These are phyloP conservation scores for Morella rubra DNA, from an alignment of 306 rosid species.

Conservation along the genomic window DNA sequence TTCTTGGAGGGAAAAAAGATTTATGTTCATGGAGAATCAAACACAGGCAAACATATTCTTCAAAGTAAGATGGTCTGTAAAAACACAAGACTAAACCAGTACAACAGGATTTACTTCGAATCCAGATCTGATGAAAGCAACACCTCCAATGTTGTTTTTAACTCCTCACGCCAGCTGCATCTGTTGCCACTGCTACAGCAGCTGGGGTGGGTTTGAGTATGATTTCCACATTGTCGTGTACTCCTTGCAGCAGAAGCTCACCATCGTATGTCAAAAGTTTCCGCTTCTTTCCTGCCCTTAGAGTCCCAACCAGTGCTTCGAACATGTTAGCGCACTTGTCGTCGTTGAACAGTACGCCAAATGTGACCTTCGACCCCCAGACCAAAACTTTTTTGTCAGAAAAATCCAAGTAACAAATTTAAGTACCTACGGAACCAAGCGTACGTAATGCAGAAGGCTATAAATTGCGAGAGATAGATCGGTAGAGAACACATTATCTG, in stretches of 20 bases:
- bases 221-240: slow-evolving; percentile 90
- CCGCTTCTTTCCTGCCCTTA: slow-evolving; percentile 83
- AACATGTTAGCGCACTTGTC: slow-evolving; percentile 88
- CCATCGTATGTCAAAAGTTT: slow-evolving; percentile 72
- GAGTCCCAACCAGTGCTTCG: slow-evolving; percentile 92
- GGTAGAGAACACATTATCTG: too few relatives aligned
- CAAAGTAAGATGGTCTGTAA: neutral
- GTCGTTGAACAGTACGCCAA: slow-evolving; percentile 78
- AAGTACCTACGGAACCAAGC: neutral
- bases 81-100: neutral
- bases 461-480: too few relatives aligned
- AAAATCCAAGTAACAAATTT: neutral
- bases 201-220: slow-evolving; percentile 55
- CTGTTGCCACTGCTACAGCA: slow-evolving; percentile 29
- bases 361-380: slow-evolving; percentile 63
- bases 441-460: too few relatives aligned
- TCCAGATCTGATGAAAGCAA: neutral
- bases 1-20: too few relatives aligned
- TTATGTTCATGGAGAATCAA: neutral
- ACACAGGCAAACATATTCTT: neutral
- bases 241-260: slow-evolving; percentile 91
- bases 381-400: slow-evolving; percentile 4
- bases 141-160: slow-evolving; percentile 3
- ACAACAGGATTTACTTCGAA: neutral
- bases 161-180: slow-evolving; percentile 26